Conservation (phyloP, 805 yeast species). For the Starmerella stigmatis region DNA sequence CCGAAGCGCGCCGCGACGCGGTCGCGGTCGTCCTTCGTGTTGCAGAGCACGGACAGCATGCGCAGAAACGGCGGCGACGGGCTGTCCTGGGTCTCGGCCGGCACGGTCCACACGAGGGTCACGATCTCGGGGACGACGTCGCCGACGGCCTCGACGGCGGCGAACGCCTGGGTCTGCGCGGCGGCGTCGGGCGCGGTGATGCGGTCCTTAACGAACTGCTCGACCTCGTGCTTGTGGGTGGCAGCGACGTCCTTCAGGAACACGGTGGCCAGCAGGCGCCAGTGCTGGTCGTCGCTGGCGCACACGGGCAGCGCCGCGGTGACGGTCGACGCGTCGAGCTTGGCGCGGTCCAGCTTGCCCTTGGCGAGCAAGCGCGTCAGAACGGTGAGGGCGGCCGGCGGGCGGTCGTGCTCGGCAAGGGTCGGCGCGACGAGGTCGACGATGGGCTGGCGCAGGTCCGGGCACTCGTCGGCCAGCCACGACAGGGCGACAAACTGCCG, state of each 20-base stretch:
- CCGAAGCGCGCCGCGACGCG: conserved; percentile 24
- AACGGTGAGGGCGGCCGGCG: conserved; percentile 9
- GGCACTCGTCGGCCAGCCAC: conserved; percentile 19
- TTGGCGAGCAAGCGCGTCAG: conserved; percentile 10
- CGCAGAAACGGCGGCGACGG: conserved; percentile 24
- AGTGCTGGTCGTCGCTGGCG: conserved; percentile 3
- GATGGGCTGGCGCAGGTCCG: conserved; percentile 12
- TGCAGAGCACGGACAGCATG: conserved; percentile 31
- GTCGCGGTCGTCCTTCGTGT: conserved; percentile 27
- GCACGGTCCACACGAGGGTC: conserved; percentile 5
- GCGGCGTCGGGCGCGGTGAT: not conserved
- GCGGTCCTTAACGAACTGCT: conserved; percentile 2
- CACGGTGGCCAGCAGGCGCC: conserved; percentile 13
- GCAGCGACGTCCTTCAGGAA: conserved; percentile 9
- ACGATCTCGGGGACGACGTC: conserved; percentile 24
- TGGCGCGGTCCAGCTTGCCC: conserved; percentile 6
- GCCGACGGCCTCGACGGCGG: conserved; percentile 24
- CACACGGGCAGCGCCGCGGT: not conserved
- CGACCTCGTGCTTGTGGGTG: conserved; percentile 6
- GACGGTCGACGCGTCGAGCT: not conserved
- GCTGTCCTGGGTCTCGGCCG: not conserved
- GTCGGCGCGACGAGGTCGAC: conserved; percentile 7
- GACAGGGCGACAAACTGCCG: conserved; percentile 20
- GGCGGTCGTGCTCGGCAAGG: not conserved
- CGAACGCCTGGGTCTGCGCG: conserved; percentile 22